These are phyloP conservation scores for Amaranthus tricolor DNA, from an alignment of 179 eudicot species.

Conservation along the genomic window DNA sequence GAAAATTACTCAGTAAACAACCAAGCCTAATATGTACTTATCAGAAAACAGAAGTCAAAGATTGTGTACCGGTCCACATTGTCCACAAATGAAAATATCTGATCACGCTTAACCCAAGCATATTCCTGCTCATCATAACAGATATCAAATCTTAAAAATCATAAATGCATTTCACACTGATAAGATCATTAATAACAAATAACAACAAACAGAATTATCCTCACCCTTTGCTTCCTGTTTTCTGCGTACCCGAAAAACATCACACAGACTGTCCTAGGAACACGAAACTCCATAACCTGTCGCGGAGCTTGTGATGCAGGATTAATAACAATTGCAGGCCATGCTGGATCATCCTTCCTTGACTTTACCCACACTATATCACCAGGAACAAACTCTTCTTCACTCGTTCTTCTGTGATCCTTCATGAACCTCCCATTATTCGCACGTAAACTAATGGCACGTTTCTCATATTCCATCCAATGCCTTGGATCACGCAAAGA, in stretches of 20 bases:
- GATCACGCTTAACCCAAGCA: constrained; percentile 85
- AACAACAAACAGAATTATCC: constrained; percentile 21
- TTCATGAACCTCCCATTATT: constrained; percentile 26
- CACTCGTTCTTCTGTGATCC: constrained; percentile 29
- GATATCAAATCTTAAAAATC: constrained; percentile 7
- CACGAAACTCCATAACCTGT: constrained; percentile 59
- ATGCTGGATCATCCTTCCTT: constrained; percentile 73
- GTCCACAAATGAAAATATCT: constrained; percentile 74
- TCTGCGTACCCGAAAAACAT: constrained; percentile 93
- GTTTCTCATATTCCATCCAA: constrained; percentile 37
- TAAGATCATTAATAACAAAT: constrained; percentile 6
- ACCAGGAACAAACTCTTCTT: constrained; percentile 56
- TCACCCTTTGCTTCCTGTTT: constrained; percentile 61
- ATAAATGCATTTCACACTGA: constrained; percentile 23
- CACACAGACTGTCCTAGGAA: constrained; percentile 64
- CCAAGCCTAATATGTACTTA: neutral
- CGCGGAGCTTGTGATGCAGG: constrained; percentile 71
- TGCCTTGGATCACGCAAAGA: constrained; percentile 34
- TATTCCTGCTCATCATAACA: constrained; percentile 64
- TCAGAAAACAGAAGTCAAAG: neutral
- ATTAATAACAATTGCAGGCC: constrained; percentile 96
- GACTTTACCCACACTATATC: constrained; percentile 94
- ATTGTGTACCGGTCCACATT: constrained; percentile 63
- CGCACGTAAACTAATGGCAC: constrained; percentile 28
- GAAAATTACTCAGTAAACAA: constrained; percentile 15